These are phyloP conservation scores for Yarrowia galli DNA, from an alignment of 1,139 yeast genomes.

Conservation along the genomic window DNA sequence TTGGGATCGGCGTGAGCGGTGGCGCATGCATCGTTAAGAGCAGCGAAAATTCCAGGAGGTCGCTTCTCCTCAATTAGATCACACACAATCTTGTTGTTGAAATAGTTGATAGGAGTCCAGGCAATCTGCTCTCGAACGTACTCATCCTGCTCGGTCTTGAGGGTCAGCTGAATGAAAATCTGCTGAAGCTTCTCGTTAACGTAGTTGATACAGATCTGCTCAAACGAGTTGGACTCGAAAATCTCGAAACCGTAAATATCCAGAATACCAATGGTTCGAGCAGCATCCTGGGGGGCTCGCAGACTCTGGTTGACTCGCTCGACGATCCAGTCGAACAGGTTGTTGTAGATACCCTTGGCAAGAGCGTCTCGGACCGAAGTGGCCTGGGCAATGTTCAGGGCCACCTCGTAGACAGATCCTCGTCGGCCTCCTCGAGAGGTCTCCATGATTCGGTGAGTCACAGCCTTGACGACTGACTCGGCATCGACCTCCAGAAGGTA, in stretches of 20 bases:
- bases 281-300: slow-evolving; percentile 57
- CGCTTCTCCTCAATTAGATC: slow-evolving; percentile 93
- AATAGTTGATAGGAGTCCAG: slow-evolving; percentile 98
- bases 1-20: slow-evolving; percentile 98
- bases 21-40: slow-evolving; percentile 94
- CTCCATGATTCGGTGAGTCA: slow-evolving; percentile 84
- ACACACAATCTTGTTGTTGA: slow-evolving; percentile 95
- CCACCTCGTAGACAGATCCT: slow-evolving; percentile 94
- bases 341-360: slow-evolving; percentile 93
- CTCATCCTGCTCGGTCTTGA: slow-evolving; percentile 97
- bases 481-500: slow-evolving; percentile 85
- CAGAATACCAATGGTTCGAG: slow-evolving; percentile 87
- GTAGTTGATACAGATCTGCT: slow-evolving; percentile 95
- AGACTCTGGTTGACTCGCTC: slow-evolving; percentile 84
- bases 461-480: slow-evolving; percentile 67
- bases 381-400: slow-evolving; percentile 90
- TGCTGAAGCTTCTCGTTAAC: slow-evolving; percentile 98
- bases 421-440: slow-evolving; percentile 80
- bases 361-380: slow-evolving; percentile 93
- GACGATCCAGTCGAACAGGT: slow-evolving; percentile 97
- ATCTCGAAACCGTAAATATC: slow-evolving; percentile 99
- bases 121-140: slow-evolving; percentile 92
- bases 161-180: slow-evolving; percentile 91
- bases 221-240: slow-evolving; percentile 95
- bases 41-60: slow-evolving; percentile 97